phyloP scores from a whole-genome alignment of 345 rosid species.

The Abelmoschus esculentus region DNA sequence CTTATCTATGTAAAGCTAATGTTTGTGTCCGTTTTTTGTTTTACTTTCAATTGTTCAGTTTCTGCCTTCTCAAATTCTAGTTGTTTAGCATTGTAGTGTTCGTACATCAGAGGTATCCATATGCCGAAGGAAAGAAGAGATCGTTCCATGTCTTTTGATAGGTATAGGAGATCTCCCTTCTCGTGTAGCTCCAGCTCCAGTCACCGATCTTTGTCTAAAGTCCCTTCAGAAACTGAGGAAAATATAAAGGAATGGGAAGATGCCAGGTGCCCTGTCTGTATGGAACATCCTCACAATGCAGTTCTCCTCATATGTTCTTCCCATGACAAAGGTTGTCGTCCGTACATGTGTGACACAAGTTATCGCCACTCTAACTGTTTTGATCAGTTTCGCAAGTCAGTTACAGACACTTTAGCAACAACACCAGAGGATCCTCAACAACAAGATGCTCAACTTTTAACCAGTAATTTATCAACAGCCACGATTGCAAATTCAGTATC shows the following conservation, averaged over 20 bases:
- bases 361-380: conserved; percentile 94
- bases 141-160: conserved; percentile 59
- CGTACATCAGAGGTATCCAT: conserved; percentile 9
- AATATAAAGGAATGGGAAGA: conserved; percentile 87
- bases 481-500: conserved; percentile 24
- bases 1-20: not conserved
- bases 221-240: conserved; percentile 37
- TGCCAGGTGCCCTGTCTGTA: conserved; percentile 87
- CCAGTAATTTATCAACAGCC: conserved; percentile 12
- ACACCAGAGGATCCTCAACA: conserved; percentile 14
- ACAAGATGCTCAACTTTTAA: conserved; percentile 25
- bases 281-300: conserved; percentile 99
- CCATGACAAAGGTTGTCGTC: conserved; percentile 90
- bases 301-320: conserved; percentile 87
- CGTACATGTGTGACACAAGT: conserved; percentile 97
- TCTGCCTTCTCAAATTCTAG: conserved; percentile 3
- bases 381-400: conserved; percentile 80
- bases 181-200: conserved; percentile 51
- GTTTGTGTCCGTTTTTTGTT: not conserved
- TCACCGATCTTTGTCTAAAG: conserved; percentile 34
- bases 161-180: conserved; percentile 48
- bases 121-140: conserved; percentile 97
- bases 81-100: conserved; percentile 5
- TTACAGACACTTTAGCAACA: conserved; percentile 25
- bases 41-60: conserved; percentile 7